A percentile compares a stretch with the other conserved stretches of the same genome.
phyloP scores from a whole-genome alignment of 257 asterid species.

The Plantago major region DNA sequence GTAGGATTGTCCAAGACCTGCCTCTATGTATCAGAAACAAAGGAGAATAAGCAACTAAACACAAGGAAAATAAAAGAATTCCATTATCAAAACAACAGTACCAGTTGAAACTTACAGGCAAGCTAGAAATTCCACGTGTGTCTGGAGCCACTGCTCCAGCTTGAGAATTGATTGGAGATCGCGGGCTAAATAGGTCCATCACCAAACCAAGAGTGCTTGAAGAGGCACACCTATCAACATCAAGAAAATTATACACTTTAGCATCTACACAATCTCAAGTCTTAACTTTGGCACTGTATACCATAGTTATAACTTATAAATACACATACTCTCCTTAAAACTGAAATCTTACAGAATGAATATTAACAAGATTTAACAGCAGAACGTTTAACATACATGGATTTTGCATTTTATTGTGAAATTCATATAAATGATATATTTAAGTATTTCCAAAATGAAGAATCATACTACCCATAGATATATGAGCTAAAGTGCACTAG shows the following conservation, averaged over 20 bases:
- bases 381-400: background rate
- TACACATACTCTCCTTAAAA: too few relatives aligned
- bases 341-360: background rate
- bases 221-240: background rate
- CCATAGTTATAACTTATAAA: too few relatives aligned
- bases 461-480: too few relatives aligned
- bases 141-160: background rate
- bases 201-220: background rate
- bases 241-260: background rate
- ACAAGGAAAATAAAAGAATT: background rate
- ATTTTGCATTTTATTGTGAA: background rate
- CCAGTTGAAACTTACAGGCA: conserved; percentile 1
- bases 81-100: background rate
- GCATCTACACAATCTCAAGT: too few relatives aligned
- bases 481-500: too few relatives aligned
- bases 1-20: background rate
- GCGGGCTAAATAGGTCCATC: background rate
- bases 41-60: background rate
- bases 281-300: too few relatives aligned
- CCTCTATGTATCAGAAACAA: background rate
- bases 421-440: too few relatives aligned
- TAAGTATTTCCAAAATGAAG: too few relatives aligned
- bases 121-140: background rate
- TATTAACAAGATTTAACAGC: background rate
- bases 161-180: background rate